Percentiles rank a stretch among this genome's conserved stretches.
These are phyloP conservation scores for Paramecium octaurelia DNA, from an alignment of 73 alveolate genomes.

Conservation along the genomic window DNA sequence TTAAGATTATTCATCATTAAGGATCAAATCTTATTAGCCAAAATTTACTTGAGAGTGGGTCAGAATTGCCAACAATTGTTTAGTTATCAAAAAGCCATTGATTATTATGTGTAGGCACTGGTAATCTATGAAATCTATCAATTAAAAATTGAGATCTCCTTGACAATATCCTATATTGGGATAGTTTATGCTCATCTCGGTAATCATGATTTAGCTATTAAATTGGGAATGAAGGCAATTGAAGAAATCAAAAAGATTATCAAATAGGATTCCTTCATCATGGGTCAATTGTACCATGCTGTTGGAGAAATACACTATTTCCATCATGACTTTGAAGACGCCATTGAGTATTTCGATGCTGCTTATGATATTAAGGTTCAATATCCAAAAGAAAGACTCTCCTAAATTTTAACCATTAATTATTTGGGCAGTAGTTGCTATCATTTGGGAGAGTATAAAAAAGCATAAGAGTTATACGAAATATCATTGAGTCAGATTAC, in stretches of 20 bases:
- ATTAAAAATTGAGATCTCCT: neutral
- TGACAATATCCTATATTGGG: neutral
- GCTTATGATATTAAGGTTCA: constrained; percentile 10
- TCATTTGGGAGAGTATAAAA: neutral
- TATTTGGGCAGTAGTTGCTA: constrained; percentile 6
- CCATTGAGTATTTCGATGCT: constrained; percentile 3
- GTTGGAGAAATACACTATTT: neutral
- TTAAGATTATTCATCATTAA: constrained; percentile 8
- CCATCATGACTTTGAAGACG: neutral
- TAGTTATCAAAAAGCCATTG: neutral
- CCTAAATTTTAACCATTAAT: constrained; percentile 11
- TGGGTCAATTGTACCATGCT: neutral
- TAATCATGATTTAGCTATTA: neutral
- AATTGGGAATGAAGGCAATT: neutral
- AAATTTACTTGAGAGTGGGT: neutral
- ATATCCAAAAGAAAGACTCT: neutral
- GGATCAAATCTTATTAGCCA: constrained; percentile 24
- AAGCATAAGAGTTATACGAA: constrained; percentile 20
- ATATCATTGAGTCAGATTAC: neutral
- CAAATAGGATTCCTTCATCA: neutral
- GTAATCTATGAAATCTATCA: neutral
- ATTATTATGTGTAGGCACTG: neutral
- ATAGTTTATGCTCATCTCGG: constrained; percentile 22
- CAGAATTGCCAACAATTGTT: neutral
- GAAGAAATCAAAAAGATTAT: neutral